A percentile compares a stretch with the other conserved stretches of the same genome.
phyloP scores from a whole-genome alignment of 1,139 yeast genomes.

The Hansenula lynferdii region DNA sequence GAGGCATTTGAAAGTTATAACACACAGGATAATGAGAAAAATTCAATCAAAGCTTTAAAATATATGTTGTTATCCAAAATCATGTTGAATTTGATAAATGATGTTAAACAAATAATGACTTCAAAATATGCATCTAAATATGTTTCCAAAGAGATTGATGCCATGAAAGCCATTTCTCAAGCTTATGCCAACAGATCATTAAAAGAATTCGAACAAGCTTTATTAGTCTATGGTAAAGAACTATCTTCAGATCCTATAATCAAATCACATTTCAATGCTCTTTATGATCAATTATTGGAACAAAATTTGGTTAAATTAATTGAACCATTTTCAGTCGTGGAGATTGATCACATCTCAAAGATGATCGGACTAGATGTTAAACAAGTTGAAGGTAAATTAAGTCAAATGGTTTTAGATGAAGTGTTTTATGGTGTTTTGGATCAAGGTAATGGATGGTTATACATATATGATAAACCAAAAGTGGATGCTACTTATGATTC shows the following conservation, averaged over 20 bases:
- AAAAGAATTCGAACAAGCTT: constrained; percentile 81
- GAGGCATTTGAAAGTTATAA: constrained; percentile 91
- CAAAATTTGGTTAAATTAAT: constrained; percentile 92
- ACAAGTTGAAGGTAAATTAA: constrained; percentile 90
- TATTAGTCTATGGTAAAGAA: constrained; percentile 67
- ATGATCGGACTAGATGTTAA: constrained; percentile 83
- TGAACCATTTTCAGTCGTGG: constrained; percentile 94
- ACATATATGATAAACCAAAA: constrained; percentile 84
- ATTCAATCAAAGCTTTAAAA: constrained; percentile 76
- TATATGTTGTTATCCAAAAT: constrained; percentile 91
- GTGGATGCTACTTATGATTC: constrained; percentile 88
- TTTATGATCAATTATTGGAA: constrained; percentile 89
- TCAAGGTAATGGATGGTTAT: constrained; percentile 98
- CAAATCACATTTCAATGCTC: constrained; percentile 86
- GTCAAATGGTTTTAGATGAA: constrained; percentile 95
- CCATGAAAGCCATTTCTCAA: constrained; percentile 89
- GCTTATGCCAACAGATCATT: constrained; percentile 90
- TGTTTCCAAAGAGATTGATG: constrained; percentile 72
- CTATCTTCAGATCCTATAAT: constrained; percentile 84
- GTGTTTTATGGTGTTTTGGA: constrained; percentile 94
- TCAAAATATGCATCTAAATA: constrained; percentile 81
- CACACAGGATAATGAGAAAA: constrained; percentile 52
- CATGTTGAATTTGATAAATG: constrained; percentile 86
- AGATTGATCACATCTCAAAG: constrained; percentile 81
- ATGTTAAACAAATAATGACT: constrained; percentile 69